Percentiles rank a stretch among this genome's conserved stretches.
Conservation (phyloP, 176 grass and related monocot genomes). For the Paspalum vaginatum region DNA sequence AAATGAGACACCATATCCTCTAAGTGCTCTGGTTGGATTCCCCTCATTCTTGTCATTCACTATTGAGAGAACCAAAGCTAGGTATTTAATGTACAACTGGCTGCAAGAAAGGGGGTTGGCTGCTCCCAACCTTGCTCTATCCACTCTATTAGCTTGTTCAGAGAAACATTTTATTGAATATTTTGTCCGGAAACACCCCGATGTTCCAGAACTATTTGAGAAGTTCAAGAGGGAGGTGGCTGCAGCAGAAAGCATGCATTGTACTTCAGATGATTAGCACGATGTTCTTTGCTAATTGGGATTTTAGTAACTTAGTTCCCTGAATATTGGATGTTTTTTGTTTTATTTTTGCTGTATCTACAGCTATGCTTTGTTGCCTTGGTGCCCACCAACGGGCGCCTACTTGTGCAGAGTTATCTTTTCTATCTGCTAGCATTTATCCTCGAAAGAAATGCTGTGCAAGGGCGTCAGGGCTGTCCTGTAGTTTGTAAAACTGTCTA, state of each 20-base stretch:
- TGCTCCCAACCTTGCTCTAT: constrained; percentile 42
- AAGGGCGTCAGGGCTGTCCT: too few relatives aligned
- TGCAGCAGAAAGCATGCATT: constrained; percentile 11
- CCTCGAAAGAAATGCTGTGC: too few relatives aligned
- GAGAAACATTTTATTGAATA: constrained; percentile 42
- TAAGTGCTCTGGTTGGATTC: constrained; percentile 51
- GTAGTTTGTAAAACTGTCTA: too few relatives aligned
- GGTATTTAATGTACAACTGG: constrained; percentile 69
- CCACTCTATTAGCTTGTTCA: constrained; percentile 56
- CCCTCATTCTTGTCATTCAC: constrained; percentile 59
- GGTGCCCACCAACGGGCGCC: too few relatives aligned
- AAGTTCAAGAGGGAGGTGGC: constrained; percentile 47
- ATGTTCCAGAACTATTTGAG: constrained; percentile 56
- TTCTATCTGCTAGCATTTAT: too few relatives aligned
- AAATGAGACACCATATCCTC: constrained; percentile 51
- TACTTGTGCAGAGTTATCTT: too few relatives aligned
- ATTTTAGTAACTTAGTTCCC: background rate
- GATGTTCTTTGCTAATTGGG: background rate
- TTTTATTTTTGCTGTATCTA: background rate
- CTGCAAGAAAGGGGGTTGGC: constrained; percentile 51
- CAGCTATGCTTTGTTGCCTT: too few relatives aligned
- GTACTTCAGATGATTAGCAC: constrained; percentile 31
- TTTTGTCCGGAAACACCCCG: constrained; percentile 41
- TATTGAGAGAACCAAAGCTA: constrained; percentile 51
- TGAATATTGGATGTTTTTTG: background rate